Conservation (phyloP, 495 filamentous ascomycete species). For the Lasiosphaeris hirsuta region DNA sequence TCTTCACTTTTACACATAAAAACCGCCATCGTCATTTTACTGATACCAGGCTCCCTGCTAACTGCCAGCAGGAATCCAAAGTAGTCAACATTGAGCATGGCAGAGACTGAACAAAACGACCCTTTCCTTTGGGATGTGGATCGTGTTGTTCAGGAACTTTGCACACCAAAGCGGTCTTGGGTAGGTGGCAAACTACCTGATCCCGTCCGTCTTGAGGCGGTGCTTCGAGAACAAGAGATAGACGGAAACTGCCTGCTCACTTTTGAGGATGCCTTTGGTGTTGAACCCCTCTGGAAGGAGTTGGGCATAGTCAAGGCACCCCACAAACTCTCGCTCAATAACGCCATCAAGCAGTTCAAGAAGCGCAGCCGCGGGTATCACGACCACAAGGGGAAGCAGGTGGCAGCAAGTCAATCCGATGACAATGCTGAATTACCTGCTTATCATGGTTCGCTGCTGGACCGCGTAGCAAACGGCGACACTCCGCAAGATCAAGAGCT, state of each 20-base stretch:
- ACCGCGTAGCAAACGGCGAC: too few species aligned
- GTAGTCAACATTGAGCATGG: slow-evolving; percentile 16
- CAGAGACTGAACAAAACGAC: slow-evolving; percentile 39
- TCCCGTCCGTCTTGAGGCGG: slow-evolving; percentile 44
- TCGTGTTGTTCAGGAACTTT: slow-evolving; percentile 61
- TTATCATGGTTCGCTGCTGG: too few species aligned
- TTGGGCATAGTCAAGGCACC: slow-evolving; percentile 33
- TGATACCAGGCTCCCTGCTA: not conserved
- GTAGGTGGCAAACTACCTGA: slow-evolving; percentile 46
- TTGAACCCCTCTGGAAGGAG: slow-evolving; percentile 21
- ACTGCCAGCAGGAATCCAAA: not conserved
- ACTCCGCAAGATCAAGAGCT: too few species aligned
- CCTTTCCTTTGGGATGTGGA: slow-evolving; percentile 68
- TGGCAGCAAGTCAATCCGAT: not conserved
- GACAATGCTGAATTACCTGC: not conserved
- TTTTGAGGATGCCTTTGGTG: slow-evolving; percentile 26
- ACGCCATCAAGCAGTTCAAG: slow-evolving; percentile 29
- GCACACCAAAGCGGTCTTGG: slow-evolving; percentile 49
- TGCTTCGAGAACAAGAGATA: slow-evolving; percentile 56
- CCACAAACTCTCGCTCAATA: slow-evolving; percentile 33
- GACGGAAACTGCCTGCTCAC: slow-evolving; percentile 61
- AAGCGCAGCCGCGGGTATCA: slow-evolving; percentile 32
- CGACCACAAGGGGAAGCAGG: slow-evolving; percentile 22
- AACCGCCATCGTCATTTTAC: not conserved
- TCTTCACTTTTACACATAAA: not conserved